These are phyloP conservation scores for Iberis pinnata DNA, from an alignment of 345 rosid species.

Conservation along the genomic window DNA sequence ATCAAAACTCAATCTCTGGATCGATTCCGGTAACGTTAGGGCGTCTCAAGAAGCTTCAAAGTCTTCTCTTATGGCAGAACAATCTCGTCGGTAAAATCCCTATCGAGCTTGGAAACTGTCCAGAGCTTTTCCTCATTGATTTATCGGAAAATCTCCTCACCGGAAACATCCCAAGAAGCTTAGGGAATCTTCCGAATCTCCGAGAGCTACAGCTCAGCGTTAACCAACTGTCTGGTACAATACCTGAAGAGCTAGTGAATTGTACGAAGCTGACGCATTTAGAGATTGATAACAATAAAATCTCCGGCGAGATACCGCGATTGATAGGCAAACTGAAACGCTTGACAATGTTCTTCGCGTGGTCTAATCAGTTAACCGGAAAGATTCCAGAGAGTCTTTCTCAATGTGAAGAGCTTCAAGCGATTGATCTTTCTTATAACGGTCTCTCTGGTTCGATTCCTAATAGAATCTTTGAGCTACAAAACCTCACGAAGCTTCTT, in stretches of 20 bases:
- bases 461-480: slow-evolving; percentile 45
- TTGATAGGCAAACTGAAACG: slow-evolving; percentile 52
- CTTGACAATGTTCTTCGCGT: slow-evolving; percentile 76
- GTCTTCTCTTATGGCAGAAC: slow-evolving; percentile 84
- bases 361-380: slow-evolving; percentile 84
- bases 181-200: slow-evolving; percentile 69
- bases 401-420: slow-evolving; percentile 67
- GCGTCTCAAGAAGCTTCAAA: slow-evolving; percentile 67
- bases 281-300: slow-evolving; percentile 67
- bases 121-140: slow-evolving; percentile 60
- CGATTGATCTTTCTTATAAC: slow-evolving; percentile 87
- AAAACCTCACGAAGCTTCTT: slow-evolving; percentile 75
- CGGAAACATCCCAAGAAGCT: slow-evolving; percentile 69
- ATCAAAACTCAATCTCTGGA: slow-evolving; percentile 85
- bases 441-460: slow-evolving; percentile 69
- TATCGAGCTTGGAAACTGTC: slow-evolving; percentile 55
- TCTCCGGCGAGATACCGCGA: slow-evolving; percentile 72
- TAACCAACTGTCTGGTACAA: slow-evolving; percentile 70
- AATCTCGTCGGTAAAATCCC: slow-evolving; percentile 79
- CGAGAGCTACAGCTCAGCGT: slow-evolving; percentile 83
- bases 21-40: slow-evolving; percentile 60
- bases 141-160: slow-evolving; percentile 71
- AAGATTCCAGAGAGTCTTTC: slow-evolving; percentile 60
- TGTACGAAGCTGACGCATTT: slow-evolving; percentile 62
- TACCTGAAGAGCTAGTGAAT: slow-evolving; percentile 63